Evolutionary conservation across 1,284 basidiomycete genomes (phyloP), one percentile per base, ranked within the genome.

Genomic region (Quambalaria eucalypti): DNA sequence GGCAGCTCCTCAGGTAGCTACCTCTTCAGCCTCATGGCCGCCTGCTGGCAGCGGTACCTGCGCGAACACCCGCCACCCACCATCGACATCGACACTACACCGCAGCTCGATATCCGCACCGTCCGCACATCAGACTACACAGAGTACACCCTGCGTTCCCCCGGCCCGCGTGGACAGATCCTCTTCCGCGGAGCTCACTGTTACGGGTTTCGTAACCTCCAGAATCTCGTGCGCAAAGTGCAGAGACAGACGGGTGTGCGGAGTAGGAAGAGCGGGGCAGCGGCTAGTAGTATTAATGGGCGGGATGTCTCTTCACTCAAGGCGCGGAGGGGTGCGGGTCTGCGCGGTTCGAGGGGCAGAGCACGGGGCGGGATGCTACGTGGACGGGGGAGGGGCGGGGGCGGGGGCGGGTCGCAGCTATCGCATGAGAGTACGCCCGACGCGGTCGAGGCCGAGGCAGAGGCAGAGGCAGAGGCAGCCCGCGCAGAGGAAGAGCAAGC

Each of bases 171-270:
- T 77, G 4, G 83, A 47, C 50, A 31, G 14, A 79, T 86, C 28
- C 79, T 98, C 23, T 96, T 97, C 80, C 86, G 85, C 64, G 93
- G 90, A 2, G 90, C 92, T 2, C 89, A 87, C 63, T 96, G 91
- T 76, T 98, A 97, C 72, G 95, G 95, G 2, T 98, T 98, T 79
- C 83, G 90, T 52, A 99, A 98, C 76, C 79, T 99, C 52, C 93
- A 98, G 77, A 99, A 97, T 74, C 83, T 98, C 48, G 93, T 99
- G 46, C 81, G 92, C 54, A 91, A 90, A 77, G 82, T 85, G 1
- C 71, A 73, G 49, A 64, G 64, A 53, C 67, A 71, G 57, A 69
- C 68, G 1, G 90, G 91, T 0, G 79, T 91, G 16, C 56, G 59
- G 46, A 64, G 63, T 21, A 36, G 50, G 1, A 55, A 59, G 16